phyloP scores from a whole-genome alignment of 257 asterid species.

The Fraxinus cuspidata region DNA sequence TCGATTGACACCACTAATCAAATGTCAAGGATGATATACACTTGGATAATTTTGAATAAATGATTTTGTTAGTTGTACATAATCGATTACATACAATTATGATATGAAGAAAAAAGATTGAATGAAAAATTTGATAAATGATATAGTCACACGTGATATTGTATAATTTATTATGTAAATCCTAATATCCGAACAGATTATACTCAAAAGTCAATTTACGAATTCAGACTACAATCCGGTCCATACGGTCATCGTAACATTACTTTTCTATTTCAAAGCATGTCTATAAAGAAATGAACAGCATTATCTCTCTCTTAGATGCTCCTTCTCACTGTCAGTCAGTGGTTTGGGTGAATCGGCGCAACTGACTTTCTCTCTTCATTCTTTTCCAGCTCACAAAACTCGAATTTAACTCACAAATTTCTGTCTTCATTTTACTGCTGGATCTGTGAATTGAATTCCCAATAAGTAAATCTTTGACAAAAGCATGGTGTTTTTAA shows the following conservation, averaged over 20 bases:
- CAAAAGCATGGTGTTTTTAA: constrained; percentile 36
- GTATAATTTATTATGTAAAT: no score
- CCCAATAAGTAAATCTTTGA: constrained; percentile 26
- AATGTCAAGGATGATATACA: no score
- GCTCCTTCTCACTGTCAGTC: neutral
- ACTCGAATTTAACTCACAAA: neutral
- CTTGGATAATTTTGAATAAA: no score
- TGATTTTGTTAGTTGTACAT: no score
- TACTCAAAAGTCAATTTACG: no score
- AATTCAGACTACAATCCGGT: neutral
- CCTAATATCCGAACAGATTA: no score
- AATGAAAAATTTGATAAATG: no score
- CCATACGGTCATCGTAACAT: neutral
- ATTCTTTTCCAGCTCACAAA: neutral
- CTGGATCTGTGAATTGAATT: neutral
- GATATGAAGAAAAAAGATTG: no score
- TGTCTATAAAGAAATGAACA: neutral
- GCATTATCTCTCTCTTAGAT: neutral
- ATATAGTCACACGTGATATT: no score
- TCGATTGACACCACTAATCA: no score
- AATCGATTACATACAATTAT: no score
- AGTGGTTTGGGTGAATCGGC: neutral
- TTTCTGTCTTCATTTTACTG: neutral
- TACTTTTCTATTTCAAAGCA: neutral
- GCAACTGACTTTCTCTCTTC: neutral